Evolutionary conservation across 2,329 filamentous ascomycete genomes (phyloP), one percentile per base, ranked within the genome.

Genomic region (Cladosporium sphaerospermum): DNA sequence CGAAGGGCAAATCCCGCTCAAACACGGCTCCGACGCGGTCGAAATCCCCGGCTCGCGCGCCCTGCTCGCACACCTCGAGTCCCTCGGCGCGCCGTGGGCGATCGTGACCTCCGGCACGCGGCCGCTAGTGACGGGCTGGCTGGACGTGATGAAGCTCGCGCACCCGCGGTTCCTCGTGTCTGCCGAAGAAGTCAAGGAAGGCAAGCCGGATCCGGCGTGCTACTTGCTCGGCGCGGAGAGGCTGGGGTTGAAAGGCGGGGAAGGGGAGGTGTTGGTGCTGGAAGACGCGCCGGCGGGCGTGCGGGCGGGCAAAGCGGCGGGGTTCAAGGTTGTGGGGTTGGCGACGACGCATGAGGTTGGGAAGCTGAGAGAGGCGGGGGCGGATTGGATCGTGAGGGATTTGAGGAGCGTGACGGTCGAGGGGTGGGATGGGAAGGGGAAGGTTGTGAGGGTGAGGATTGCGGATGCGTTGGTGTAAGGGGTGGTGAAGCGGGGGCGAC

Each of bases 231-330:
- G 75, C 3, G 66, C 64, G 41, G 60, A 67, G 56, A 69, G 71
- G 53, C 28, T 54, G 40, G 66, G 68, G 2, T 60, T 77, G 4
- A 67, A 75, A 16, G 75, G 44, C 5, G 54, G 47, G n/a, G 50
- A 56, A 10, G 50, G 56, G 32, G 51, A 43, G 7, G 77, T 92
- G 41, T 75, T 96, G 52, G 91, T 96, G 45, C 73, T 96, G 36
- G 91, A 96, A 72, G 91, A 96, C 73, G 88, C 88, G 53, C 90
- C 91, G 4, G 88, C 89, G 7, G 91, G 91, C 4, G 88, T 96
- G 64, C 78, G 74, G 59, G 83, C 90, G 28, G 91, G 90, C 45
- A 95, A 91, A 72, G 88, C 82, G 1, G 91, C 91, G 9, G 90
- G 89, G 2, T 96, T 87, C 74, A 84, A 81, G 65, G 91, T 96